Conservation (phyloP, 305 asterid species). For the Fraxinus albicans region DNA sequence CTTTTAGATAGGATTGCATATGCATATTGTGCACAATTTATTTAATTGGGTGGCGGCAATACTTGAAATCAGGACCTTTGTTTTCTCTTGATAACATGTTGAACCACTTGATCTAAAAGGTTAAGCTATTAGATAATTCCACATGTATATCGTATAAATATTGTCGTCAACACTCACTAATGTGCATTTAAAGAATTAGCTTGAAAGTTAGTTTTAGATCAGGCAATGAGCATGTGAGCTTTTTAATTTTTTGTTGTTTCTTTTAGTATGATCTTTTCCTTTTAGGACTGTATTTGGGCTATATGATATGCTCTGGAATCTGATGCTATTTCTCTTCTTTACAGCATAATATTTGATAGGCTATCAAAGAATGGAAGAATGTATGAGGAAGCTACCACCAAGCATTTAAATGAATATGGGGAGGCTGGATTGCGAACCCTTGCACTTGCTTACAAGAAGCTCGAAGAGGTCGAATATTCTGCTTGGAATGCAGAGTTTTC, state of each 20-base stretch:
- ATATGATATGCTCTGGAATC: conserved; percentile 1
- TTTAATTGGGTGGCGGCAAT: background rate
- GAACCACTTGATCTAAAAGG: background rate
- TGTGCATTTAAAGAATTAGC: background rate
- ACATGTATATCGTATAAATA: background rate
- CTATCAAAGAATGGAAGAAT: conserved; percentile 65
- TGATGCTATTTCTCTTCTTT: conserved; percentile 19
- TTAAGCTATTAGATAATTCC: background rate
- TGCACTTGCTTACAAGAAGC: conserved; percentile 74
- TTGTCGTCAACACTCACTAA: background rate
- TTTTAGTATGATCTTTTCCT: background rate
- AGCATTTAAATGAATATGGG: conserved; percentile 81
- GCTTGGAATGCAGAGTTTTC: conserved; percentile 74
- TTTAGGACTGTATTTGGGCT: conserved; percentile 6
- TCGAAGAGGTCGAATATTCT: conserved; percentile 61
- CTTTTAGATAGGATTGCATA: background rate
- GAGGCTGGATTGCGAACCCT: conserved; percentile 89
- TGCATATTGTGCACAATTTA: background rate
- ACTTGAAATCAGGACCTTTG: background rate
- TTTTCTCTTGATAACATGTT: background rate
- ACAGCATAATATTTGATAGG: conserved; percentile 85
- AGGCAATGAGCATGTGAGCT: background rate
- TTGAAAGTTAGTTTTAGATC: background rate
- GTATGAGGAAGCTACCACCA: conserved; percentile 68
- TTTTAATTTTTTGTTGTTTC: background rate